These are phyloP conservation scores for Diaporthe aspalathi DNA, from an alignment of 2,329 filamentous ascomycete species.

Conservation along the genomic window DNA sequence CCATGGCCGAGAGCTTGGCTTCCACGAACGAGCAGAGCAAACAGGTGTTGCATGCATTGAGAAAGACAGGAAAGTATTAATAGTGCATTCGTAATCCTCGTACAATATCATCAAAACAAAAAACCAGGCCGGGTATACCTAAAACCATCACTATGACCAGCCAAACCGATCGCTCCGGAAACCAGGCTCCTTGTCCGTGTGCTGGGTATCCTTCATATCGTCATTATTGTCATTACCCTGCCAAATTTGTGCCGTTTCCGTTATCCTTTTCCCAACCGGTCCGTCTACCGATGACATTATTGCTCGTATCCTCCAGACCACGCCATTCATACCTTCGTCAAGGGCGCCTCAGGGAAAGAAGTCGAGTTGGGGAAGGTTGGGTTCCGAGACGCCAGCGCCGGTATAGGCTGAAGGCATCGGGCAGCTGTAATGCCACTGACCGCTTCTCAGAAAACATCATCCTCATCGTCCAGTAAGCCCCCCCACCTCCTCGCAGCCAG, in stretches of 20 bases:
- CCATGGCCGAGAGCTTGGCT: neutral
- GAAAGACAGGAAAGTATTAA: neutral
- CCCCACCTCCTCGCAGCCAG: conserved; percentile 63
- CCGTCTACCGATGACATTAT: neutral
- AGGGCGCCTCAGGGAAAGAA: neutral
- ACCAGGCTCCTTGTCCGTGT: neutral
- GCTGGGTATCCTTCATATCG: conserved; percentile 22
- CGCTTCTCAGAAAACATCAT: conserved; percentile 51
- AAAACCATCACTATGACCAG: neutral
- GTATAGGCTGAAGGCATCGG: too few relatives aligned
- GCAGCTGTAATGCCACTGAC: neutral
- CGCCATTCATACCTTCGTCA: neutral
- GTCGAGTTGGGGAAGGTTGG: too few relatives aligned
- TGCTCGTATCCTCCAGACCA: too few relatives aligned
- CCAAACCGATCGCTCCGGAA: conserved; percentile 1
- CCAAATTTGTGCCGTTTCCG: neutral
- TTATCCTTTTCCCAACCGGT: conserved; percentile 2
- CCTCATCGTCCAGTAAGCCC: conserved; percentile 48
- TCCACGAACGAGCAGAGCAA: neutral
- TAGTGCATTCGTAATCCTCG: neutral
- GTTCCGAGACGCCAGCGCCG: neutral
- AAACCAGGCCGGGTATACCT: neutral
- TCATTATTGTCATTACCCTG: conserved; percentile 15
- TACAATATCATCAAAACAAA: neutral
- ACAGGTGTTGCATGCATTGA: neutral